Evolutionary conservation across 2,329 filamentous ascomycete genomes (phyloP), one percentile per base, ranked within the genome.

Genomic region (Pseudogymnoascus sp.): DNA sequence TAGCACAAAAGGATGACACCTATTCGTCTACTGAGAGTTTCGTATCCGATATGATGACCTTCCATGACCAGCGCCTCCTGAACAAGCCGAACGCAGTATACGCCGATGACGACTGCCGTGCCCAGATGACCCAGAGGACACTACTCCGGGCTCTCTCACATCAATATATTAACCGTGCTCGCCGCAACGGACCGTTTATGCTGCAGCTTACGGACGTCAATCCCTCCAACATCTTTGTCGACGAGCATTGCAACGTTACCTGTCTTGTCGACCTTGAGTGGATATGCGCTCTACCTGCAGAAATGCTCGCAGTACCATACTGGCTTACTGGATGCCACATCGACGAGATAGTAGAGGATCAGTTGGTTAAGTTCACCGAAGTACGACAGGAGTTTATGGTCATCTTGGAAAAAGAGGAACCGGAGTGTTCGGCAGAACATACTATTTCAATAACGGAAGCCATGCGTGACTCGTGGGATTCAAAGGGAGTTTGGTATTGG

Each of bases 261-360:
- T 66, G 65, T 44, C 36, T 74, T 0, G 70, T 75, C 13, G 72
- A 75, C 62, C 67, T 72, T 17, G 72, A 75, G 64, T 75, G 70
- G 72, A 64, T 73, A 17, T 74, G 68, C 63, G 64, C 72, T 21
- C 66, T 69, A 44, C 71, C 71, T 57, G 60, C 63, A 8, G 71
- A 72, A 61, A 69, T 64, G 65, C 66, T 71, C 44, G n/a, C 54
- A 1, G 65, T 69, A 29, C 70, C 69, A 2, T 71, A 71, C 64
- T 75, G 69, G 72, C 66, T 74, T 35, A 71, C 71, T 17, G 64
- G 64, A 57, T 58, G 58, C 13, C 62, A 21, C 62, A 66, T 69
- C 61, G 61, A 69, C 61, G 59, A 62, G 17, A 66, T 65, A 61
- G 64, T 26, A 24, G 58, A 62, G 5, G 64, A 68, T 15, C 61